Evolutionary conservation across 768 basidiomycete genomes (phyloP).

Genomic region (Russula earlei): DNA sequence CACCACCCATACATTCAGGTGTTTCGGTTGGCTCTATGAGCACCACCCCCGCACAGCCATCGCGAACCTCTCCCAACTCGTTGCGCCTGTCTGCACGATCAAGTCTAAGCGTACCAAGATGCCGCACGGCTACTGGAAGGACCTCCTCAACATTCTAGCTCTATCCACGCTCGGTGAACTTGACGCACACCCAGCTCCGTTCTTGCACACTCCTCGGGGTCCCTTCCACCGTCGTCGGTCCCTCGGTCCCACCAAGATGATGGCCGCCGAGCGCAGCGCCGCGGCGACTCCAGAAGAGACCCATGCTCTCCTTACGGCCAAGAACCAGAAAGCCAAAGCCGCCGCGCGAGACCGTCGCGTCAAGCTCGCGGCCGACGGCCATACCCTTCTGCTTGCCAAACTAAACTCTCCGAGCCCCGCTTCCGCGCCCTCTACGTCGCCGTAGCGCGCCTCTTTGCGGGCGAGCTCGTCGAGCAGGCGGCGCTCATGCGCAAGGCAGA

Average conservation of each 20-base stretch:
- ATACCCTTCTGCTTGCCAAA: constrained; percentile 33
- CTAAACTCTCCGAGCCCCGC: constrained; percentile 41
- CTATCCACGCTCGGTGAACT: constrained; percentile 50
- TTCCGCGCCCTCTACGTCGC: constrained; percentile 57
- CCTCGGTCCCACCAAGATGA: neutral
- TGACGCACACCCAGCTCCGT: constrained; percentile 10
- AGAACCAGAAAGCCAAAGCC: constrained; percentile 18
- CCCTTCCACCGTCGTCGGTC: neutral
- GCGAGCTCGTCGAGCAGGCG: constrained; percentile 42
- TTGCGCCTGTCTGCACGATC: constrained; percentile 23
- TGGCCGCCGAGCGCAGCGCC: constrained; percentile 22
- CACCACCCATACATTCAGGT: constrained; percentile 23
- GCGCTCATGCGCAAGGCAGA: constrained; percentile 30
- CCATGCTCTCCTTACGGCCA: neutral
- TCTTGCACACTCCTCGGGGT: constrained; percentile 4
- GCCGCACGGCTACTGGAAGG: constrained; percentile 68
- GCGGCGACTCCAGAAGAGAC: neutral
- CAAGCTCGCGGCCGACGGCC: constrained; percentile 21
- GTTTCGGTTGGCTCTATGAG: constrained; percentile 60
- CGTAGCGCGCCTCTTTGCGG: constrained; percentile 51
- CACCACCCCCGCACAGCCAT: constrained; percentile 65
- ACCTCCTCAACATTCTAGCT: constrained; percentile 57
- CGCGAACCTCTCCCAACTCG: constrained; percentile 29
- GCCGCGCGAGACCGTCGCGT: constrained; percentile 19
- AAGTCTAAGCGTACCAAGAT: constrained; percentile 23